Evolutionary conservation across 2,329 filamentous ascomycete species (phyloP), one percentile per base, ranked within the genome.

Genomic region (Ascochyta pisi): DNA sequence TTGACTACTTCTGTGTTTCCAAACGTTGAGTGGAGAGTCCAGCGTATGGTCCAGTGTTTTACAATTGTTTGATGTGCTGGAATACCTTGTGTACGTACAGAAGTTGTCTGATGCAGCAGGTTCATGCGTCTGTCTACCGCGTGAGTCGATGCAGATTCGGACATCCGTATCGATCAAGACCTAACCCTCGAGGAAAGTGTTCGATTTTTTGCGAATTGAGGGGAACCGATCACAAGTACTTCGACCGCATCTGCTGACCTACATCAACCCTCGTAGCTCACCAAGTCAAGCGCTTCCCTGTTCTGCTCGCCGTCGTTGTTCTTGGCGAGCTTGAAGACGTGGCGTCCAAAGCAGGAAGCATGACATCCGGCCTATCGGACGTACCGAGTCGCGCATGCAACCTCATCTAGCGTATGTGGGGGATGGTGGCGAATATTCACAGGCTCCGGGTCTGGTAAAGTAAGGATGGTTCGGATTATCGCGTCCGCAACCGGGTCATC

Each of bases 381-480:
- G 47, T 34, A 56, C 48, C 49, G 49, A 41, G 13, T 38, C 31
- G 16, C 27, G 41, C 35, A 44, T 42, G 45, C 38, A 37, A 52
- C 41, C 26, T 48, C 41, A 42, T 57, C 46, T 58, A 60, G 59
- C 54, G 57, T 57, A 62, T 58, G 61, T 64, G 57, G 54, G 50
- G 56, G 47, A 60, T 33, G 41, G 57, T 62, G 57, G 54, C 61
- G 52, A 60, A 26, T 58, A 54, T 60, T 54, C 47, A 46, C 45
- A 38, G 42, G 38, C 9, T 23, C n/a, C 37, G 9, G 27, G 22
- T 26, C 24, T 26, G 39, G 27, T 46, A 48, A 55, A 48, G 41
- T n/a, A 34, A 26, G 27, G 50, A 26, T 4, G 33, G 26, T 9
- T 41, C 64, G 54, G 49, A 33, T 31, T 23, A 33, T 57, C 44